Conservation (phyloP, 345 rosid species). For the Linum tenue region DNA sequence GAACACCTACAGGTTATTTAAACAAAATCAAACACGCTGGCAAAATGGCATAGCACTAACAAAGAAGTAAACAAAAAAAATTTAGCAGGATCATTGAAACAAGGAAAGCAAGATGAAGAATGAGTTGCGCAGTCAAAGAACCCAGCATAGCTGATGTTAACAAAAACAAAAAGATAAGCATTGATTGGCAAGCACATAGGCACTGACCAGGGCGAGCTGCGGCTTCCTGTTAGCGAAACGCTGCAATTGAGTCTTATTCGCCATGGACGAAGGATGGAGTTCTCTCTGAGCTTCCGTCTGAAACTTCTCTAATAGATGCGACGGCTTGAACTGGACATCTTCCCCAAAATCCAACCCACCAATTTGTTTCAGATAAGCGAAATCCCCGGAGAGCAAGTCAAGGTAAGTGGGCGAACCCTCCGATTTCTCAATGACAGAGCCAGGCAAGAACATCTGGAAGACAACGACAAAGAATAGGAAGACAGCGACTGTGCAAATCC, state of each 20-base stretch:
- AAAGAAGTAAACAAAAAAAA: background rate
- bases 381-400: slow-evolving; percentile 28
- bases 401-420: slow-evolving; percentile 15
- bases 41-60: background rate
- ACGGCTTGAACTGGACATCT: slow-evolving; percentile 43
- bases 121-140: no score
- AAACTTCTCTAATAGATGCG: slow-evolving; percentile 44
- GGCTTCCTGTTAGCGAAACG: slow-evolving; percentile 67
- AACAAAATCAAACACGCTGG: background rate
- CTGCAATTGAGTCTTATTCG: slow-evolving; percentile 34
- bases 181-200: no score
- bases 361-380: slow-evolving; percentile 42
- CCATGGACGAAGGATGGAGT: slow-evolving; percentile 28
- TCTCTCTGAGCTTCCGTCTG: slow-evolving; percentile 27
- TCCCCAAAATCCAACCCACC: slow-evolving; percentile 63
- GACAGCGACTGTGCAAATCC: slow-evolving; percentile 54
- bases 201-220: slow-evolving; percentile 79
- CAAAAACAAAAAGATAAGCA: no score
- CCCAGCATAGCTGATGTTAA: no score
- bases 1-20: slow-evolving; percentile 43
- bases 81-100: background rate
- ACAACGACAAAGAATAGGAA: slow-evolving; percentile 56
- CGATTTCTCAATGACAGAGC: slow-evolving; percentile 47
- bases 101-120: no score
- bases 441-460: slow-evolving; percentile 64